These are phyloP conservation scores for Mantamonas sphyraenae DNA, from an alignment of 78 protist genomes.

Conservation along the genomic window DNA sequence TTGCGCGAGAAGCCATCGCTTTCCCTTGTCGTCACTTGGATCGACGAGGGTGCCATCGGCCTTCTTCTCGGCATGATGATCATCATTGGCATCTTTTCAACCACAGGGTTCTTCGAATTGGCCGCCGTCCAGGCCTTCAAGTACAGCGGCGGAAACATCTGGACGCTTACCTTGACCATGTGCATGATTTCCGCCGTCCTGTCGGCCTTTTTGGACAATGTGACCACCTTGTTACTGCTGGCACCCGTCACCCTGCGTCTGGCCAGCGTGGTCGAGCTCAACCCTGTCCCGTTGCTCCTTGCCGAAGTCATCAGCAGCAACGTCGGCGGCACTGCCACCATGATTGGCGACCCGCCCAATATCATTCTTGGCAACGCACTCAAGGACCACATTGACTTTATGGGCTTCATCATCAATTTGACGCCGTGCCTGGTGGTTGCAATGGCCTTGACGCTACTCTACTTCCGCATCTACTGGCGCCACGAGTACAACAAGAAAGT, in stretches of 20 bases:
- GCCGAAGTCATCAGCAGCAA: slow-evolving; percentile 34
- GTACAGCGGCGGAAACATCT: not conserved
- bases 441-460: not conserved
- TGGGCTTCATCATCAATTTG: slow-evolving; percentile 20
- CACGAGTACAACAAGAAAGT: too few relatives aligned
- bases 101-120: slow-evolving; percentile 61
- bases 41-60: slow-evolving; percentile 37
- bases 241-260: slow-evolving; percentile 42
- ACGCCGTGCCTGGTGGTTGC: not conserved
- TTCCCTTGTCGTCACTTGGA: slow-evolving; percentile 11
- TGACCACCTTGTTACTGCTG: slow-evolving; percentile 52
- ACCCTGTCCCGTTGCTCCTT: slow-evolving; percentile 41
- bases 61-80: slow-evolving; percentile 62
- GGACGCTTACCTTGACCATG: slow-evolving; percentile 15
- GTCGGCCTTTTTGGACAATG: slow-evolving; percentile 65
- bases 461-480: not conserved
- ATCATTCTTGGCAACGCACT: too few relatives aligned
- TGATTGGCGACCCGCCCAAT: slow-evolving; percentile 76
- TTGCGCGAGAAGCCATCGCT: slow-evolving; percentile 15
- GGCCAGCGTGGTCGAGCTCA: slow-evolving; percentile 10
- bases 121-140: slow-evolving; percentile 5
- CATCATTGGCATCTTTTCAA: slow-evolving; percentile 20
- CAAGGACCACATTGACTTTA: slow-evolving; percentile 19
- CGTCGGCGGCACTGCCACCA: slow-evolving; percentile 69
- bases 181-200: slow-evolving; percentile 19